Base-by-base conservation (phyloP, 2,329 filamentous ascomycete species). In the Fusarium oxysporum region DNA sequence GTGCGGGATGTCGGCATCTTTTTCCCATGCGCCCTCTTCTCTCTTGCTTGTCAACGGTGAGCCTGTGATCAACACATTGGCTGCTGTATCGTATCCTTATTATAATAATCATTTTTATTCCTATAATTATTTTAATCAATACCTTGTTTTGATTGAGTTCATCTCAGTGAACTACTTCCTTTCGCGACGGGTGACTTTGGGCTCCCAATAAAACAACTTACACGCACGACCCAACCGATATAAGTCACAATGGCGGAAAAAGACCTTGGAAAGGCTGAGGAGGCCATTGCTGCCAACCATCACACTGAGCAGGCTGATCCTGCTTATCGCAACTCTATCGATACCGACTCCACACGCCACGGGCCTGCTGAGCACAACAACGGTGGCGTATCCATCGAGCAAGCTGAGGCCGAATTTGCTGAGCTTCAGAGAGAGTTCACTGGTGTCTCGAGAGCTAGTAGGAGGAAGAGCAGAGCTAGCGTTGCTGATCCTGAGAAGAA, bases 331-430 rank as follows among this genome's bases (percentile, higher is more conserved):
- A 53, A 65, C 43, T 76, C 73, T 17, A 58, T 76, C 44, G 77
- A 79, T n/a, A 78, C 79, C 44, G 73, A 72, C n/a, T 80, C 80
- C 5, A 80, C 79, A 12, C 78, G 73, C 48, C 72, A 76, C 8
- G 76, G 72, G 14, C 61, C 76, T 14, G 70, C 73, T 25, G 44
- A 41, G 55, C n/a, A 70, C 68, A 45, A 65, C 13, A 55, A 76
- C n/a, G 62, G 57, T 25, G 89, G 90, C 28, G 86, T 95, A 37
- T 90, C 92, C 13, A 87, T 95, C 57, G 84, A 89, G 65, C 87
- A 88, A 58, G 92, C 92, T 47, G 89, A 93, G 80, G 88, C 88
- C 37, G 92, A 94, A 32, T 95, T 95, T 72, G 88, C 88, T 1
- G 86, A 92, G 71, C 85, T 95, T 19, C 91, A 88, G 77, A 85